Percentiles rank a stretch among this genome's conserved stretches.
These are phyloP conservation scores for Ehretia macrophylla DNA, from an alignment of 257 asterid genomes.

Conservation along the genomic window DNA sequence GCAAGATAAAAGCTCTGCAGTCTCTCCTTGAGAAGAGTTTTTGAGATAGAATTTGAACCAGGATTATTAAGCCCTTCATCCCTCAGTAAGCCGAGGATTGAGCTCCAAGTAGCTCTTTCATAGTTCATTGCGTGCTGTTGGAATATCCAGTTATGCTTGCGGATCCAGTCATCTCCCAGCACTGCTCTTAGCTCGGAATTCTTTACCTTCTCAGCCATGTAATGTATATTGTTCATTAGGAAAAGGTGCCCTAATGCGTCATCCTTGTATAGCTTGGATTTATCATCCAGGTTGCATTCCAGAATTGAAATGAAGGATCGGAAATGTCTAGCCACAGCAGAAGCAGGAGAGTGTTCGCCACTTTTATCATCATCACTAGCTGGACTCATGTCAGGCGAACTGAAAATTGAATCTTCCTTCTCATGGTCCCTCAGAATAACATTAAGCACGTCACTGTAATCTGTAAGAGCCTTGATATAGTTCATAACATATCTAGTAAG, in stretches of 20 bases:
- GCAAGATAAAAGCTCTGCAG: slow-evolving; percentile 63
- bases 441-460: slow-evolving; percentile 60
- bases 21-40: slow-evolving; percentile 61
- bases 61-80: slow-evolving; percentile 74
- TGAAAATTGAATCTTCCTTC: slow-evolving; percentile 18
- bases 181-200: slow-evolving; percentile 55
- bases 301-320: slow-evolving; percentile 52
- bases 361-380: slow-evolving; percentile 42
- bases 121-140: slow-evolving; percentile 82
- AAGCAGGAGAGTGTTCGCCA: slow-evolving; percentile 16
- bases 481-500: slow-evolving; percentile 86
- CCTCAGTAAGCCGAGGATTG: slow-evolving; percentile 52
- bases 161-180: slow-evolving; percentile 75
- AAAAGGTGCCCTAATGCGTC: slow-evolving; percentile 68
- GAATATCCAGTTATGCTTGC: slow-evolving; percentile 70
- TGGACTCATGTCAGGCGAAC: slow-evolving; percentile 45
- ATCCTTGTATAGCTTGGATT: slow-evolving; percentile 71
- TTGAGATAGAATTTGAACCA: slow-evolving; percentile 56
- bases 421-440: slow-evolving; percentile 56
- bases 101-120: slow-evolving; percentile 90
- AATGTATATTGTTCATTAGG: slow-evolving; percentile 82
- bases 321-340: slow-evolving; percentile 47
- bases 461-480: slow-evolving; percentile 60
- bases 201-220: slow-evolving; percentile 80
- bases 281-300: slow-evolving; percentile 61